phyloP scores from a whole-genome alignment of 148 eudicot species.

The Limonium bicolor region DNA sequence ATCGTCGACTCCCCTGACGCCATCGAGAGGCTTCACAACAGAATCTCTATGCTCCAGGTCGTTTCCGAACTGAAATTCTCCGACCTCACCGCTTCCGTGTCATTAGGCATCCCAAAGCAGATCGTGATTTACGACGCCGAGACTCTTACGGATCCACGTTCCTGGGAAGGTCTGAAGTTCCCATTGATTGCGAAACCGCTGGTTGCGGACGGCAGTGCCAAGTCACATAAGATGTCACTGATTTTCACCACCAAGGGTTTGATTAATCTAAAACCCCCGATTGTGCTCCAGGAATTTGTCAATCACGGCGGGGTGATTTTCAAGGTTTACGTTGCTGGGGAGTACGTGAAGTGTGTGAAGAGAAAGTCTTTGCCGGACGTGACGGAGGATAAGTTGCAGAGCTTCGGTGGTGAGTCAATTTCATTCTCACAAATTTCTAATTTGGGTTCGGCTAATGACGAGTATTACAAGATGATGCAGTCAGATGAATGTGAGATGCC shows the following conservation, averaged over 20 bases:
- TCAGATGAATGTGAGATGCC: conserved; percentile 57
- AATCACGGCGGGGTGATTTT: conserved; percentile 74
- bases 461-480: conserved; percentile 29
- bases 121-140: conserved; percentile 34
- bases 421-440: conserved; percentile 69
- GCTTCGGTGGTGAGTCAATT: conserved; percentile 26
- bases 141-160: conserved; percentile 16
- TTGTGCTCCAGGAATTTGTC: conserved; percentile 64
- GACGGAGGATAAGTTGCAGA: conserved; percentile 28
- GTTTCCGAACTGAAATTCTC: conserved; percentile 24
- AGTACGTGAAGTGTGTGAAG: conserved; percentile 56
- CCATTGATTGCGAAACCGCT: conserved; percentile 67
- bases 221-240: conserved; percentile 61
- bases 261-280: conserved; percentile 35
- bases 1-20: conserved; percentile 40
- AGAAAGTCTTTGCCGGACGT: conserved; percentile 63
- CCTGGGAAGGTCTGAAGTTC: conserved; percentile 31
- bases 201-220: conserved; percentile 56
- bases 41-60: conserved; percentile 60
- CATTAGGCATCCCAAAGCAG: conserved; percentile 62
- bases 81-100: conserved; percentile 5
- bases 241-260: conserved; percentile 36
- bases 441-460: conserved; percentile 30
- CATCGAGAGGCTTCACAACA: conserved; percentile 45
- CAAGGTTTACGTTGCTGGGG: conserved; percentile 66